Evolutionary conservation across 2,329 filamentous ascomycete species (phyloP).

Genomic region (Daldinia eschscholtzii): DNA sequence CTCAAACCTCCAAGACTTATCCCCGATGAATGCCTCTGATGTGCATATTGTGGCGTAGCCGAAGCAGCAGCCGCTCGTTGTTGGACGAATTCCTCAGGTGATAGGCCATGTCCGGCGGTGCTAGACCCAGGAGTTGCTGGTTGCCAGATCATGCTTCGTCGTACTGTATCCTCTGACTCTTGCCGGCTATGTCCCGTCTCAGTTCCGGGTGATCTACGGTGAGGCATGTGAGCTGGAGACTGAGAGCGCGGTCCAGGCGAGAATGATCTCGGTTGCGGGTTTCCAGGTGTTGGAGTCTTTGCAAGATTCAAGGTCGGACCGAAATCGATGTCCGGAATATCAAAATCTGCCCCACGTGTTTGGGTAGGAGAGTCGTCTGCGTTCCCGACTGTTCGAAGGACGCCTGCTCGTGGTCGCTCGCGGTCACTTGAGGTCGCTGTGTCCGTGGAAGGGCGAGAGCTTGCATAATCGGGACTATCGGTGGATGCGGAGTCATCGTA

Average conservation of each 20-base stretch:
- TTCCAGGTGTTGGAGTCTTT: slow-evolving; percentile 36
- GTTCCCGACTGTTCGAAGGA: slow-evolving; percentile 82
- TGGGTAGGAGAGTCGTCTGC: slow-evolving; percentile 47
- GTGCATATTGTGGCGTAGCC: slow-evolving; percentile 67
- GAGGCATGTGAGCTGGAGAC: slow-evolving; percentile 43
- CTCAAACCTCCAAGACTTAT: slow-evolving; percentile 59
- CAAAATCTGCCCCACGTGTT: slow-evolving; percentile 55
- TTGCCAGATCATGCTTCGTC: slow-evolving; percentile 82
- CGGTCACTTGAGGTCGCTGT: slow-evolving; percentile 63
- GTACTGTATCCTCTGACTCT: slow-evolving; percentile 65
- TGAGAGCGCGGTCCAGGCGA: slow-evolving; percentile 51
- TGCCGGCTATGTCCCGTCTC: slow-evolving; percentile 59
- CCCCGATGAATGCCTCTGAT: slow-evolving; percentile 70
- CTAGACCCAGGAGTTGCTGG: slow-evolving; percentile 69
- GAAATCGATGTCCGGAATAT: slow-evolving; percentile 84
- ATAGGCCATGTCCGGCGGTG: slow-evolving; percentile 65
- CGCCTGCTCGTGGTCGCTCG: slow-evolving; percentile 79
- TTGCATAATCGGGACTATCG: slow-evolving; percentile 82
- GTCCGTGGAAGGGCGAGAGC: slow-evolving; percentile 69
- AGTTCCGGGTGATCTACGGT: slow-evolving; percentile 42
- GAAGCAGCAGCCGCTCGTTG: slow-evolving; percentile 74
- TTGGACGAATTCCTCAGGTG: slow-evolving; percentile 86
- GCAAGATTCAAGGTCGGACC: slow-evolving; percentile 79
- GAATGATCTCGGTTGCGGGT: slow-evolving; percentile 49
- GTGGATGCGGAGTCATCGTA: slow-evolving; percentile 75